A percentile compares a stretch with the other conserved stretches of the same genome.
phyloP scores from a whole-genome alignment of 2,329 filamentous ascomycete species.

The Ophiosphaerella korrae region DNA sequence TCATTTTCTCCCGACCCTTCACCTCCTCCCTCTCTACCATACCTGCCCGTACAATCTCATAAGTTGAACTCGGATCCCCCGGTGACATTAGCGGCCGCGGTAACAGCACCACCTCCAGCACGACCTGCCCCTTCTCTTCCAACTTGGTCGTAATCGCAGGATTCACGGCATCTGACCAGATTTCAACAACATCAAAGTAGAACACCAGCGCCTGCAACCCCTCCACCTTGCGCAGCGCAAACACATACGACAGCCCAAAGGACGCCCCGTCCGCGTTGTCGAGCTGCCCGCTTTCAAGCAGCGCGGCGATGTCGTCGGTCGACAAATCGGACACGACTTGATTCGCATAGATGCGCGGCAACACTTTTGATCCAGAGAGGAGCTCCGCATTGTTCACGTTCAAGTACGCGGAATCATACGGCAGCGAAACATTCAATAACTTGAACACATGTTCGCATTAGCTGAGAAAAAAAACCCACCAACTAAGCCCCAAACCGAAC shows the following conservation, averaged over 20 bases:
- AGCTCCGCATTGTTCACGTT: slow-evolving; percentile 34
- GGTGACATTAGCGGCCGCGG: slow-evolving; percentile 30
- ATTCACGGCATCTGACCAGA: slow-evolving; percentile 21
- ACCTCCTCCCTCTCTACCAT: slow-evolving; percentile 16
- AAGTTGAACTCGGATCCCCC: slow-evolving; percentile 19
- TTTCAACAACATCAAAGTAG: slow-evolving; percentile 37
- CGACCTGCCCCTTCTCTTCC: slow-evolving; percentile 26
- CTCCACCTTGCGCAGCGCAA: slow-evolving; percentile 26
- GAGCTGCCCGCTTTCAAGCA: slow-evolving; percentile 26
- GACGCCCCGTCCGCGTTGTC: slow-evolving; percentile 26
- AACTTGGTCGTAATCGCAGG: slow-evolving; percentile 18
- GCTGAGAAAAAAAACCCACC: too few relatives aligned
- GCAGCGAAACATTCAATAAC: slow-evolving; percentile 40
- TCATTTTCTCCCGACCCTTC: neutral
- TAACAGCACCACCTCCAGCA: slow-evolving; percentile 36
- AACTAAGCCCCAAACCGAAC: neutral
- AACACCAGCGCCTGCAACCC: slow-evolving; percentile 27
- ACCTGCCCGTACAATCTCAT: slow-evolving; percentile 31
- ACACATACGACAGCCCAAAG: slow-evolving; percentile 39
- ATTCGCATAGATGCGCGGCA: slow-evolving; percentile 34
- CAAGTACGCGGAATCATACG: slow-evolving; percentile 30
- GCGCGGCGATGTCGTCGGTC: slow-evolving; percentile 12
- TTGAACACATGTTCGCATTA: slow-evolving; percentile 1
- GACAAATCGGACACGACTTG: slow-evolving; percentile 35
- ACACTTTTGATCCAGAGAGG: slow-evolving; percentile 18